These are phyloP conservation scores for Saccharomycopsis amapae DNA, from an alignment of 805 yeast species.

Conservation along the genomic window DNA sequence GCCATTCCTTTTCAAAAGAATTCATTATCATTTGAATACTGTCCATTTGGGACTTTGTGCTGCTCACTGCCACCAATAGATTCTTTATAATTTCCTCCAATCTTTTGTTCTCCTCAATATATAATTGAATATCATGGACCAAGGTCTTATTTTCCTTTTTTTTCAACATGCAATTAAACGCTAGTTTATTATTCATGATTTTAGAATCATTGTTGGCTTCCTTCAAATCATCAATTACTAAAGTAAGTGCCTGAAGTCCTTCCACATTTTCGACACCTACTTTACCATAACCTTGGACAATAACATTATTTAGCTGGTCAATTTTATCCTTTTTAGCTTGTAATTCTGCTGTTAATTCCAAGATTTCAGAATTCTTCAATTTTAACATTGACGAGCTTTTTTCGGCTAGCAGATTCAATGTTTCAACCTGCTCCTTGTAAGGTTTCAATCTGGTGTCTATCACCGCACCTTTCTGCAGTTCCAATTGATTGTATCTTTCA, in stretches of 20 bases:
- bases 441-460: background rate
- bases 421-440: slow-evolving; percentile 2
- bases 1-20: slow-evolving; percentile 13
- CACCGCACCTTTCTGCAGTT: background rate
- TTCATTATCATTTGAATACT: background rate
- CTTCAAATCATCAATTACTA: background rate
- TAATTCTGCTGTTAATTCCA: slow-evolving; percentile 3
- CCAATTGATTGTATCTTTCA: background rate
- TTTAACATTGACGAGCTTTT: slow-evolving; percentile 3
- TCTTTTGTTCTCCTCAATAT: slow-evolving; percentile 12
- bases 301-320: slow-evolving; percentile 1
- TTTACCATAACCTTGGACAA: background rate
- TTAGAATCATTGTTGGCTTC: slow-evolving; percentile 6
- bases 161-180: slow-evolving; percentile 11
- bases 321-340: slow-evolving; percentile 2
- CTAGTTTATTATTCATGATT: slow-evolving; percentile 7
- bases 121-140: slow-evolving; percentile 8
- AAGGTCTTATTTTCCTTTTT: slow-evolving; percentile 15
- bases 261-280: background rate
- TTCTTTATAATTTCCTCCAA: slow-evolving; percentile 5
- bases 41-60: slow-evolving; percentile 3
- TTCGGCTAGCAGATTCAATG: background rate
- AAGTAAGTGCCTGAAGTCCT: no score
- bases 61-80: slow-evolving; percentile 4
- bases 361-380: slow-evolving; percentile 5